Conservation (phyloP, 768 basidiomycete species). For the Xerocomellus dryophilus region DNA sequence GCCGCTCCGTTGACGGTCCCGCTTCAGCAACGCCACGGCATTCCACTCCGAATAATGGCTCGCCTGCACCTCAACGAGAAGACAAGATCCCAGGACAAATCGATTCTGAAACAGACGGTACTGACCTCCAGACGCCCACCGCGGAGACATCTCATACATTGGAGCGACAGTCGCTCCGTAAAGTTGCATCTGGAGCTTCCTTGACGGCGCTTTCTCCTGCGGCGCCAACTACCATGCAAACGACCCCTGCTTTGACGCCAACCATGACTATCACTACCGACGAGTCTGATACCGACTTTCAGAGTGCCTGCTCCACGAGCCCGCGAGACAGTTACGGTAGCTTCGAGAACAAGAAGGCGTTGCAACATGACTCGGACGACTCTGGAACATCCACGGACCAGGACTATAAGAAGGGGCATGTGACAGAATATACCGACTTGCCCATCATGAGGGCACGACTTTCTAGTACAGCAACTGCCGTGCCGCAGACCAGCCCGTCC, state of each 20-base stretch:
- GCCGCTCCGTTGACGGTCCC: slow-evolving; percentile 24
- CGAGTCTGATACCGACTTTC: slow-evolving; percentile 83
- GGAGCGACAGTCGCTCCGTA: slow-evolving; percentile 28
- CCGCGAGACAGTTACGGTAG: slow-evolving; percentile 65
- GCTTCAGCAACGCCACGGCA: slow-evolving; percentile 29
- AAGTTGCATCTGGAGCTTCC: slow-evolving; percentile 33
- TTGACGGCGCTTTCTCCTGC: slow-evolving; percentile 26
- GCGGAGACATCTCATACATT: slow-evolving; percentile 26
- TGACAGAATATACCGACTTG: slow-evolving; percentile 35
- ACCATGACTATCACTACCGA: slow-evolving; percentile 48
- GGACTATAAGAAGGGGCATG: slow-evolving; percentile 29
- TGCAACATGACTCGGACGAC: slow-evolving; percentile 29
- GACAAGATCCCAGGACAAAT: slow-evolving; percentile 41
- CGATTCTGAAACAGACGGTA: slow-evolving; percentile 33
- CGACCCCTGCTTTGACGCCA: slow-evolving; percentile 36
- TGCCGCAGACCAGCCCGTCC: slow-evolving; percentile 39
- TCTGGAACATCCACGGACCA: slow-evolving; percentile 31
- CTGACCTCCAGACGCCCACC: slow-evolving; percentile 28
- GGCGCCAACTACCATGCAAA: slow-evolving; percentile 26
- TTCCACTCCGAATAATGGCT: slow-evolving; percentile 25
- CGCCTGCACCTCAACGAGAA: slow-evolving; percentile 29
- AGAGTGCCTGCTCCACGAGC: slow-evolving; percentile 79
- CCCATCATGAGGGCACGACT: slow-evolving; percentile 49
- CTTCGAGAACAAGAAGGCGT: slow-evolving; percentile 31
- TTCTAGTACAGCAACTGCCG: slow-evolving; percentile 52